A percentile compares a stretch with the other conserved stretches of the same genome.
Conservation (phyloP, 2,329 filamentous ascomycete species). For the Juglanconis sp. region DNA sequence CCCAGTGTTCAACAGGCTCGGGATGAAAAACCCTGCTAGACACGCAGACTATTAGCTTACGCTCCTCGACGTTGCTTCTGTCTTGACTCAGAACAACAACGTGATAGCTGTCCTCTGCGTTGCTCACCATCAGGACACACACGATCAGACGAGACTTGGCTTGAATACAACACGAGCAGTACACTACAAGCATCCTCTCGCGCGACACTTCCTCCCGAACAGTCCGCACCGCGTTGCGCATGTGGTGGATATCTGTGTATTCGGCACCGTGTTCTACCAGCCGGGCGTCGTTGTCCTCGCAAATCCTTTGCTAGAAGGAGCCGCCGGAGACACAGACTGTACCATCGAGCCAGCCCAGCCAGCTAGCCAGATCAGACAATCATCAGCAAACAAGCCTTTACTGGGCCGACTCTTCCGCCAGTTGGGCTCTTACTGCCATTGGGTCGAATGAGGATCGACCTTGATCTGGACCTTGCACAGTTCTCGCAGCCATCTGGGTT, state of each 20-base stretch:
- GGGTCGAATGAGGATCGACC: constrained; percentile 1
- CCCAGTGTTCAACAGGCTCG: neutral
- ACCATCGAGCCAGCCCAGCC: constrained; percentile 12
- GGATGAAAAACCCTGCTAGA: neutral
- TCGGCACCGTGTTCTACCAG: constrained; percentile 14
- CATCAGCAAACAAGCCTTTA: constrained; percentile 6
- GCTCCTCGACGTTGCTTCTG: neutral
- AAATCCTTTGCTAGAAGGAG: constrained; percentile 9
- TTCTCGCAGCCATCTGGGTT: constrained; percentile 3
- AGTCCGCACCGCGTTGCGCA: neutral
- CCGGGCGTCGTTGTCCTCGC: constrained; percentile 2
- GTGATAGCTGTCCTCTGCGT: neutral
- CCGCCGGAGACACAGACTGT: constrained; percentile 15
- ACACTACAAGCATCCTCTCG: neutral
- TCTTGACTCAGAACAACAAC: constrained; percentile 3
- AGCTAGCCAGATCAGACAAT: constrained; percentile 13
- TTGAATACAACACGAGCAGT: constrained; percentile 2
- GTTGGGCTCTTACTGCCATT: constrained; percentile 6
- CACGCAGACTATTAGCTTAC: constrained; percentile 6
- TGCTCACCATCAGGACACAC: neutral
- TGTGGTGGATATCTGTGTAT: constrained; percentile 6
- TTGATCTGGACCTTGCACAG: constrained; percentile 4
- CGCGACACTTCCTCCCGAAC: neutral
- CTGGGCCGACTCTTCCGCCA: constrained; percentile 6
- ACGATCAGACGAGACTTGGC: neutral